phyloP scores from a whole-genome alignment of 2,329 filamentous ascomycete genomes.

The Lachnellula occidentalis region DNA sequence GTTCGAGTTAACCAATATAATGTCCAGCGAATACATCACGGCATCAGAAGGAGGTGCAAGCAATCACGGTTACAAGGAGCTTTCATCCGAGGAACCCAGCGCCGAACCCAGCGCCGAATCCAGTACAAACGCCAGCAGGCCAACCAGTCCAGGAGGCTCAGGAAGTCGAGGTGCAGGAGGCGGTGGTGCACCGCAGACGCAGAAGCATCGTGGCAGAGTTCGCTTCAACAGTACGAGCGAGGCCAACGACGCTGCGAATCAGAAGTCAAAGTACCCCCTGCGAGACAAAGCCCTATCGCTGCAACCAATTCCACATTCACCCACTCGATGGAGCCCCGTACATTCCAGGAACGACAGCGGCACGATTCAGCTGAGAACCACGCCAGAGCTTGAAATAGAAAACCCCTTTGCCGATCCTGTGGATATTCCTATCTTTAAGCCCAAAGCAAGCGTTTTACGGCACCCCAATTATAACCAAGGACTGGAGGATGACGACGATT shows the following conservation, averaged over 20 bases:
- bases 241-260: slow-evolving; percentile 27
- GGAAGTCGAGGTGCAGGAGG: slow-evolving; percentile 3
- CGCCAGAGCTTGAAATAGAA: slow-evolving; percentile 22
- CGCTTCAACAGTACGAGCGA: slow-evolving; percentile 31
- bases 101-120: slow-evolving; percentile 15
- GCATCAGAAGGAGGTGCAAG: slow-evolving; percentile 15
- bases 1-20: slow-evolving; percentile 2
- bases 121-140: slow-evolving; percentile 22
- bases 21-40: slow-evolving; percentile 22
- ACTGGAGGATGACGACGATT: slow-evolving; percentile 16
- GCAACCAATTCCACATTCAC: slow-evolving; percentile 2
- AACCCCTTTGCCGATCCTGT: slow-evolving; percentile 26
- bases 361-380: slow-evolving; percentile 14
- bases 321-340: slow-evolving; percentile 15
- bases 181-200: slow-evolving; percentile 7
- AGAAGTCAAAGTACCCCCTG: slow-evolving; percentile 21
- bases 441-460: slow-evolving; percentile 25
- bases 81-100: slow-evolving; percentile 18
- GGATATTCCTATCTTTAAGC: slow-evolving; percentile 12
- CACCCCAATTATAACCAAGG: slow-evolving; percentile 15
- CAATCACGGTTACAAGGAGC: slow-evolving; percentile 11
- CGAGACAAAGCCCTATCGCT: slow-evolving; percentile 19
- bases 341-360: slow-evolving; percentile 27
- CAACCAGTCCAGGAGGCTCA: slow-evolving; percentile 19
- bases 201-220: slow-evolving; percentile 23